phyloP scores from a whole-genome alignment of 768 basidiomycete species.

The Boletus coccyginus region DNA sequence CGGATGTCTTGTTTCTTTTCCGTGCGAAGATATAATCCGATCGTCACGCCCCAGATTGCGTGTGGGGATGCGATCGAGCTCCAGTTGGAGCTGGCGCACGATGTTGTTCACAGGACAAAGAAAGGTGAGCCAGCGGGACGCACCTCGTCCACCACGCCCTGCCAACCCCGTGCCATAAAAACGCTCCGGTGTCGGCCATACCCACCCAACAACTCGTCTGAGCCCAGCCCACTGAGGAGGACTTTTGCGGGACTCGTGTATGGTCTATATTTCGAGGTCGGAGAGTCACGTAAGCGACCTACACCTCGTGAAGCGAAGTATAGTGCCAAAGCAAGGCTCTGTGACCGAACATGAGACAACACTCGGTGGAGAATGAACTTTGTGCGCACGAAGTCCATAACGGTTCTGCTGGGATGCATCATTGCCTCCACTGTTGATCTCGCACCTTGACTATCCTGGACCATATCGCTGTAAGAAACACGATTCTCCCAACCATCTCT shows the following conservation, averaged over 20 bases:
- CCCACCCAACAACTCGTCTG: slow-evolving; percentile 94
- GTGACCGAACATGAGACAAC: slow-evolving; percentile 4
- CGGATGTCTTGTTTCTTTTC: slow-evolving; percentile 90
- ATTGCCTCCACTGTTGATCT: slow-evolving; percentile 57
- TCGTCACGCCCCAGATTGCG: slow-evolving; percentile 95
- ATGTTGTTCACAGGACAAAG: not conserved
- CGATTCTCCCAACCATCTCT: not conserved
- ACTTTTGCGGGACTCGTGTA: slow-evolving; percentile 81
- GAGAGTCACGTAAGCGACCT: slow-evolving; percentile 51
- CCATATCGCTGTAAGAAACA: slow-evolving; percentile 4
- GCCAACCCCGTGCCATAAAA: slow-evolving; percentile 67
- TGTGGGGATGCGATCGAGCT: slow-evolving; percentile 81
- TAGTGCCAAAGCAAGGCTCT: slow-evolving; percentile 91
- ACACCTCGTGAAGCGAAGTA: slow-evolving; percentile 88
- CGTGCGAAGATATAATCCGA: slow-evolving; percentile 85
- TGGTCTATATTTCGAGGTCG: slow-evolving; percentile 32
- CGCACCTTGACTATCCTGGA: slow-evolving; percentile 64
- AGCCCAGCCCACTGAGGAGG: slow-evolving; percentile 86
- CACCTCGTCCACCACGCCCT: slow-evolving; percentile 79
- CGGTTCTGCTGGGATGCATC: slow-evolving; percentile 78
- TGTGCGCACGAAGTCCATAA: slow-evolving; percentile 83
- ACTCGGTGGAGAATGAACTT: not conserved
- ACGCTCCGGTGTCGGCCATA: slow-evolving; percentile 86
- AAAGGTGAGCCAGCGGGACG: not conserved
- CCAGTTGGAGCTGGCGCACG: slow-evolving; percentile 71